Conservation (phyloP, 2,329 filamentous ascomycete genomes). For the Ophiosphaerella narmari region DNA sequence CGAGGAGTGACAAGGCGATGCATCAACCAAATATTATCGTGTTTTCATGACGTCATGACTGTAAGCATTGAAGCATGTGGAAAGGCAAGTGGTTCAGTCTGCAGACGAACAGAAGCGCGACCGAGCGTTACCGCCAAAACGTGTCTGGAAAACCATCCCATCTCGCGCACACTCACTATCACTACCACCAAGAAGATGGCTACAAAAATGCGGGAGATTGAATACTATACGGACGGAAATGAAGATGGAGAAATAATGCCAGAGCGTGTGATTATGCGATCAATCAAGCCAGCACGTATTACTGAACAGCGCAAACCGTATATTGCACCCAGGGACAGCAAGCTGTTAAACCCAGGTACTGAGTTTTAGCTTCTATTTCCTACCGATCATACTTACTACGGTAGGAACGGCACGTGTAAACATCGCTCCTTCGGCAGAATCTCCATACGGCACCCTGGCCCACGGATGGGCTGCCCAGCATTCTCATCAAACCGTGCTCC, state of each 20-base stretch:
- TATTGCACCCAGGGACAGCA: constrained; percentile 9
- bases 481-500: constrained; percentile 52
- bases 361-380: not conserved
- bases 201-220: not conserved
- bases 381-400: not conserved
- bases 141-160: not conserved
- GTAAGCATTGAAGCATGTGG: not conserved
- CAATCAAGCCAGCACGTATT: constrained; percentile 8
- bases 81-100: not conserved
- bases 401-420: constrained; percentile 35
- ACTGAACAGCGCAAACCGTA: constrained; percentile 12
- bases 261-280: not conserved
- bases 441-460: constrained; percentile 50
- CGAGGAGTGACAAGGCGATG: not conserved
- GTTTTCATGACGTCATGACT: constrained; percentile 5
- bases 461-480: constrained; percentile 46
- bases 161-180: not conserved
- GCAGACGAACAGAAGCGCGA: not conserved
- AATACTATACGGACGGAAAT: not conserved
- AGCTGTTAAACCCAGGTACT: constrained; percentile 12
- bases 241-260: not conserved
- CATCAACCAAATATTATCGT: too few relatives aligned
- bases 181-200: constrained; percentile 2
- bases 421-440: constrained; percentile 46
- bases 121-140: not conserved